Evolutionary conservation across 179 eudicot species (phyloP), one percentile per base, ranked within the genome.

Genomic region (Carnegiea gigantea): DNA sequence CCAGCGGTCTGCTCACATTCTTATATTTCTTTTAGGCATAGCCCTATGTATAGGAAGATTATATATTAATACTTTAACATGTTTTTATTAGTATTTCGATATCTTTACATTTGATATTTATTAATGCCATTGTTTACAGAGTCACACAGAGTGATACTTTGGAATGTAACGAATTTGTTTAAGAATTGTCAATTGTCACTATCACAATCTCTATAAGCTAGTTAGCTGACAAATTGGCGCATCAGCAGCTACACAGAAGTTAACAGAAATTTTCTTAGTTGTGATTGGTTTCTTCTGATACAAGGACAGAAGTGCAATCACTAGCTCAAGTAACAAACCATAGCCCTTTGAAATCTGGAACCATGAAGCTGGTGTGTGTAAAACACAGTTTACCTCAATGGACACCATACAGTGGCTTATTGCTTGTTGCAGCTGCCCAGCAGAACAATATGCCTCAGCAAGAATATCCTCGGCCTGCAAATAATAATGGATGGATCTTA

Each of bases 401-500:
- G 99, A 95, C 78, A 83, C 85, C 83, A 79, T 80, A 82, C 95
- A 95, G 84, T 90, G 98, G 78, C 87, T 82, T 75, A 87, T 60
- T 85, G 98, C 95, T 44, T 64, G 83, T 83, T 83, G 89, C 77
- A 88, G 75, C 65, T 94, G 88, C 84, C 94, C 95, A 71, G 82
- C 77, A 76, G 89, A 86, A 86, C 93, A 91, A 83, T 85, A 89
- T 33, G 92, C 94, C 83, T 90, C 90, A 9, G 98, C 97, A 77
- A 95, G 83, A 77, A 84, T 82, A 84, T 95, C 99, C 82, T 92
- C 93, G 77, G 89, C 93, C 98, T 95, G 86, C 84, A 85, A 77
- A 82, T 53, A 51, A 40, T 40, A 5, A 40, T 10, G 44, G 28
- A 53, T 17, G n/a, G 20, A 70, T 49, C 11, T 70, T 40, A 49